Evolutionary conservation across 331 rosid species (phyloP).

Genomic region (Pyrus hybrid): DNA sequence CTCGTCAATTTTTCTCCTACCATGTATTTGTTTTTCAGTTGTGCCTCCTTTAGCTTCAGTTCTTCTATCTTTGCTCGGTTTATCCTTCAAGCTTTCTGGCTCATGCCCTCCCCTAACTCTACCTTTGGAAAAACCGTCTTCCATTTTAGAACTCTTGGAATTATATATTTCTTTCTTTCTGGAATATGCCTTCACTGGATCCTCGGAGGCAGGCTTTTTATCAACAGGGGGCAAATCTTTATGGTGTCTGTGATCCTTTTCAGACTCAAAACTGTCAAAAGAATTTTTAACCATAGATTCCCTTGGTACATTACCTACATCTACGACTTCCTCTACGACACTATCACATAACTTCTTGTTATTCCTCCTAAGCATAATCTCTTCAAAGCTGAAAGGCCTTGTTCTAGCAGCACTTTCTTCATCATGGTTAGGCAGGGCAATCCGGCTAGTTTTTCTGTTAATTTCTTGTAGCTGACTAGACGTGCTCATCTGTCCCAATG

Average conservation of each 20-base stretch:
- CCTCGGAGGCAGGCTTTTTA: slow-evolving; percentile 28
- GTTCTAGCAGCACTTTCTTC: slow-evolving; percentile 88
- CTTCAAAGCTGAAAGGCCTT: slow-evolving; percentile 77
- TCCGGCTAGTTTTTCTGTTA: slow-evolving; percentile 24
- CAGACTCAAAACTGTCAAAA: slow-evolving; percentile 31
- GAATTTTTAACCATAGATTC: slow-evolving; percentile 31
- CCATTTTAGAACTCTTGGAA: slow-evolving; percentile 22
- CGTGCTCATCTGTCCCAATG: slow-evolving; percentile 47
- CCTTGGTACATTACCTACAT: slow-evolving; percentile 16
- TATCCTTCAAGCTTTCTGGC: slow-evolving; percentile 31
- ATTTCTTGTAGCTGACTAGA: slow-evolving; percentile 34
- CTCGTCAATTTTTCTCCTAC: slow-evolving; percentile 36
- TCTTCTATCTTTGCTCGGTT: slow-evolving; percentile 19
- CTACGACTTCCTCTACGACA: slow-evolving; percentile 26
- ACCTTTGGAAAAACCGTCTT: slow-evolving; percentile 28
- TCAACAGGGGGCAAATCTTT: slow-evolving; percentile 25
- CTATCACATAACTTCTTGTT: slow-evolving; percentile 42
- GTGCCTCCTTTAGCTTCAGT: slow-evolving; percentile 29
- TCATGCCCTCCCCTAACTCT: slow-evolving; percentile 26
- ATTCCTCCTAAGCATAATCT: slow-evolving; percentile 71
- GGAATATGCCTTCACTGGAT: slow-evolving; percentile 33
- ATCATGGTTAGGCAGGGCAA: slow-evolving; percentile 25
- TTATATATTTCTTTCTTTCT: slow-evolving; percentile 37
- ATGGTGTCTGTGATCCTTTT: slow-evolving; percentile 10
- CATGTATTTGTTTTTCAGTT: slow-evolving; percentile 25